These are phyloP conservation scores for Metschnikowia arizonensis DNA, from an alignment of 805 yeast genomes.

Conservation along the genomic window DNA sequence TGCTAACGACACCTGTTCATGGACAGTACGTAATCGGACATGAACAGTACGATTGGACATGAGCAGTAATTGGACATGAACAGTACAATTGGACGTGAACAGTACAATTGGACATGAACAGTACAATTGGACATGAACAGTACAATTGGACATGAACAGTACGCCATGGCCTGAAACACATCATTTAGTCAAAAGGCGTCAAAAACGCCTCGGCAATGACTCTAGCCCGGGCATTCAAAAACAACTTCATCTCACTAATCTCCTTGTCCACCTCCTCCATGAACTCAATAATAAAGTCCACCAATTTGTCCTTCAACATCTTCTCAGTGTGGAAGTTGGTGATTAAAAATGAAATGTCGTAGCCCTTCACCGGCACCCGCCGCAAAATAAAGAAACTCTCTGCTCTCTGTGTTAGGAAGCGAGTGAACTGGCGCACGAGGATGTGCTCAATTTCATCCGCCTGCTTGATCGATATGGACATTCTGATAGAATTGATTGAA, in stretches of 20 bases:
- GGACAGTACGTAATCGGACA: neutral
- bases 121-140: too few species aligned
- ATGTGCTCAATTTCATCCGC: conserved; percentile 96
- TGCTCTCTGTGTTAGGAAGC: conserved; percentile 92
- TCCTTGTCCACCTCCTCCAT: conserved; percentile 99
- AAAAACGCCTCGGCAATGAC: conserved; percentile 95
- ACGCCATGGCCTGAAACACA: neutral
- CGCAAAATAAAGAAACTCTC: conserved; percentile 90
- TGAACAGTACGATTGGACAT: neutral
- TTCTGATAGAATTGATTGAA: conserved; percentile 85
- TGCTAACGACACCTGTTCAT: conserved; percentile 3
- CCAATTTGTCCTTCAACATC: conserved; percentile 91
- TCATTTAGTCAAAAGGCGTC: conserved; percentile 70
- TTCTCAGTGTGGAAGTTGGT: conserved; percentile 94
- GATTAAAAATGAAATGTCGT: conserved; percentile 87
- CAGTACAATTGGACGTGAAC: too few species aligned
- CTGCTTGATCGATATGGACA: conserved; percentile 89
- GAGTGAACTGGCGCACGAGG: conserved; percentile 88
- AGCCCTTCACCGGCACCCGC: conserved; percentile 85
- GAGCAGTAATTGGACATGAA: too few species aligned
- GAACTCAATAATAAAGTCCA: conserved; percentile 94
- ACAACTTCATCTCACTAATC: conserved; percentile 96
- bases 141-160: too few species aligned
- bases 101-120: too few species aligned
- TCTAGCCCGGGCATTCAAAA: conserved; percentile 95